These are phyloP conservation scores for Shiraia bambusicola DNA, from an alignment of 2,329 filamentous ascomycete species.

Conservation along the genomic window DNA sequence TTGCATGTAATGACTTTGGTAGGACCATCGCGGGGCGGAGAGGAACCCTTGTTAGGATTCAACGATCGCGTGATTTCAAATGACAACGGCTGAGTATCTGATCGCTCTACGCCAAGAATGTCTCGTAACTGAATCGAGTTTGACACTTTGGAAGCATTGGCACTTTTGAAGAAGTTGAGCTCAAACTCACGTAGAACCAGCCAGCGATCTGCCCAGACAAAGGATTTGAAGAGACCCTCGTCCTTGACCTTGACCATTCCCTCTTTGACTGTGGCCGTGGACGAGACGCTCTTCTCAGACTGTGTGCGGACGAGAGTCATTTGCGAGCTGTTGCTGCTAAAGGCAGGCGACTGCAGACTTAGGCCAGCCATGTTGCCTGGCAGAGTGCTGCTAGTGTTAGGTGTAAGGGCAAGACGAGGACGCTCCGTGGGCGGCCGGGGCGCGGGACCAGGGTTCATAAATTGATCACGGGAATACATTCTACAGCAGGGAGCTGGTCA, in stretches of 20 bases:
- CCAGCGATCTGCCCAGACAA: conserved; percentile 87
- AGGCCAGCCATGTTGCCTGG: conserved; percentile 79
- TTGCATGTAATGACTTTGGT: conserved; percentile 86
- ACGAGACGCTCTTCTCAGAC: conserved; percentile 43
- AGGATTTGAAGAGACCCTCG: conserved; percentile 78
- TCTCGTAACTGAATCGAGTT: conserved; percentile 83
- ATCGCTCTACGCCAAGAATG: conserved; percentile 85
- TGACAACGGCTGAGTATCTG: conserved; percentile 86
- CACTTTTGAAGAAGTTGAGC: conserved; percentile 91
- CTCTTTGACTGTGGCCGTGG: conserved; percentile 53
- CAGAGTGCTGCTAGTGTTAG: conserved; percentile 64
- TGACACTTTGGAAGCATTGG: conserved; percentile 77
- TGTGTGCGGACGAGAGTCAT: conserved; percentile 46
- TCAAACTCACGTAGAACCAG: conserved; percentile 89
- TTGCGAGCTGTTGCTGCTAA: conserved; percentile 36
- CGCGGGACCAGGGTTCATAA: conserved; percentile 96
- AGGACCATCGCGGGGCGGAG: conserved; percentile 76
- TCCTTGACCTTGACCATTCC: conserved; percentile 88
- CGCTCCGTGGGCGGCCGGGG: conserved; percentile 84
- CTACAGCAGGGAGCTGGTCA: conserved; percentile 43
- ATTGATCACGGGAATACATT: conserved; percentile 66
- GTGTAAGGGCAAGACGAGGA: conserved; percentile 78
- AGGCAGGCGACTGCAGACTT: conserved; percentile 65
- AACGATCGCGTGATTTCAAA: conserved; percentile 85
- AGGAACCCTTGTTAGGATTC: conserved; percentile 58